These are phyloP conservation scores for Penicillium sp. DNA, from an alignment of 2,329 filamentous ascomycete species.

Conservation along the genomic window DNA sequence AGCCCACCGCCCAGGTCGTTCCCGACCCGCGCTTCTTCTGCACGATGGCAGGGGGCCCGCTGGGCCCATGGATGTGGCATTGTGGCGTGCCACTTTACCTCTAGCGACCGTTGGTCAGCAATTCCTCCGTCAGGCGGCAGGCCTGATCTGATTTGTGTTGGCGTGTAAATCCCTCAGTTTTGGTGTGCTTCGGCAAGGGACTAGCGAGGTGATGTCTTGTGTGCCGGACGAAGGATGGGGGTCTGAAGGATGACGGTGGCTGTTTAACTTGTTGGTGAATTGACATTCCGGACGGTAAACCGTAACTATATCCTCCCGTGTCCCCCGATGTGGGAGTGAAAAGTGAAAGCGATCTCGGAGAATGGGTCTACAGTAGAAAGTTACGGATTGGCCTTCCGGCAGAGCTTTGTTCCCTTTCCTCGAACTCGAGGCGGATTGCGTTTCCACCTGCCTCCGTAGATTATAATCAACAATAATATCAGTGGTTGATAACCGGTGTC, in stretches of 20 bases:
- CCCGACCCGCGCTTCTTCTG: conserved; percentile 1
- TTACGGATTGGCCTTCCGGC: neutral
- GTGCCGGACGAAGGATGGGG: neutral
- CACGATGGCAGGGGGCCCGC: neutral
- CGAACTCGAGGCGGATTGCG: neutral
- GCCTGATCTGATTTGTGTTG: neutral
- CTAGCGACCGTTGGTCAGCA: conserved; percentile 3
- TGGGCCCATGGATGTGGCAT: conserved; percentile 3
- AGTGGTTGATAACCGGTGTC: neutral
- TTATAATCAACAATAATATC: neutral
- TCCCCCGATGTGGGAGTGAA: no score
- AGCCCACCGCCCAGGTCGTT: neutral
- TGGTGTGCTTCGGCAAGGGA: neutral
- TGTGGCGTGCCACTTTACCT: conserved; percentile 4
- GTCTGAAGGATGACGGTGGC: no score
- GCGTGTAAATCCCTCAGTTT: conserved; percentile 2
- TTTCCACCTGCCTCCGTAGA: neutral
- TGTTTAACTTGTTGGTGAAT: no score
- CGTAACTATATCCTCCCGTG: no score
- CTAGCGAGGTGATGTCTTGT: neutral
- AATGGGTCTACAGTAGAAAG: neutral
- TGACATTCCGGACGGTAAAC: no score
- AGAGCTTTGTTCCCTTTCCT: neutral
- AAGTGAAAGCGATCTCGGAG: neutral
- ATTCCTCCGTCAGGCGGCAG: neutral